A percentile compares a stretch with the other conserved stretches of the same genome.
These are phyloP conservation scores for Mariannaea sp. DNA, from an alignment of 2,329 filamentous ascomycete species.

Conservation along the genomic window DNA sequence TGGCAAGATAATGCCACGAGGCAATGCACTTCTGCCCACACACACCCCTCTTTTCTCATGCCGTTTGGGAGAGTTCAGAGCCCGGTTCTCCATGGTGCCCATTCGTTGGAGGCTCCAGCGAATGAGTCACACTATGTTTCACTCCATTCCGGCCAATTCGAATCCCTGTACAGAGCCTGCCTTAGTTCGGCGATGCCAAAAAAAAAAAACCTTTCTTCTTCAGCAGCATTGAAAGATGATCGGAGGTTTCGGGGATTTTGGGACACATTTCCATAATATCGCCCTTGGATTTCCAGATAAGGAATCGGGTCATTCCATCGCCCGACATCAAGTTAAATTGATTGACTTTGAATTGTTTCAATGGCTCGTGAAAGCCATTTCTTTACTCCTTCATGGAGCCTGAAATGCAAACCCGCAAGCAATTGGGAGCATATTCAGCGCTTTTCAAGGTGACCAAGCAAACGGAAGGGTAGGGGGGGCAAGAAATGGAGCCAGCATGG, in stretches of 20 bases:
- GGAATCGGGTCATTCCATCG: conserved; percentile 6
- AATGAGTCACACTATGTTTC: conserved; percentile 40
- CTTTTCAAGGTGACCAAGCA: conserved; percentile 1
- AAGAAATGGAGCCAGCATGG: conserved; percentile 1
- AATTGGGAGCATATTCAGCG: conserved; percentile 18
- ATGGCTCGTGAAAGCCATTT: conserved; percentile 16
- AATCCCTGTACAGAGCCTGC: conserved; percentile 31
- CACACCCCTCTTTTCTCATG: conserved; percentile 7
- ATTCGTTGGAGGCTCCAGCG: conserved; percentile 30
- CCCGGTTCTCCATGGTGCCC: conserved; percentile 24
- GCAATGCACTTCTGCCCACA: conserved; percentile 12
- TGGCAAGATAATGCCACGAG: conserved; percentile 21
- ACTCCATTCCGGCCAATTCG: conserved; percentile 35
- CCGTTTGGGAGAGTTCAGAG: conserved; percentile 19
- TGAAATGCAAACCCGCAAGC: conserved; percentile 24
- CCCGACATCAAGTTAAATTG: background rate
- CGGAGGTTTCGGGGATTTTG: background rate
- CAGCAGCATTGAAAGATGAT: conserved; percentile 17
- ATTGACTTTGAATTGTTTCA: conserved; percentile 20
- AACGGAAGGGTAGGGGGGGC: conserved; percentile 27
- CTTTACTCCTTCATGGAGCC: background rate
- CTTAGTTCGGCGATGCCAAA: conserved; percentile 31
- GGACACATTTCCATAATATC: conserved; percentile 7
- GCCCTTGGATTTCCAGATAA: background rate
- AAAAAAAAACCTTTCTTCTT: conserved; percentile 25